Percentiles rank a stretch among this genome's conserved stretches.
Evolutionary conservation across 2,329 filamentous ascomycete species (phyloP).

Genomic region (Ophiostoma perfectum): DNA sequence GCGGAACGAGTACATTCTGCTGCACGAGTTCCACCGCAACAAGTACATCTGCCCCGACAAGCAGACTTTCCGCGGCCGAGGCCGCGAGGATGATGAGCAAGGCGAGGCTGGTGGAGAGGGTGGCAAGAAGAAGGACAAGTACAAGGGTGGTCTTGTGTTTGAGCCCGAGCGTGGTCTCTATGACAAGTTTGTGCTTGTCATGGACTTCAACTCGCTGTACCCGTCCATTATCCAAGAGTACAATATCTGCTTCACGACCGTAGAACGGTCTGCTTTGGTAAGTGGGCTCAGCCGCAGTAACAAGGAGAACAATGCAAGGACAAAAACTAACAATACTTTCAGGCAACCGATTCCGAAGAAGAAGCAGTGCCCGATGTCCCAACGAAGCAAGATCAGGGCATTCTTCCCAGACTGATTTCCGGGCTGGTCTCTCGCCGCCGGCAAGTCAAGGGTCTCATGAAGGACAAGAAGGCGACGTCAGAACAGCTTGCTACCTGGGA

Average conservation of each 20-base stretch:
- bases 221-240: constrained; percentile 98
- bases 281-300: not conserved
- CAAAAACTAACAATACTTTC: not conserved
- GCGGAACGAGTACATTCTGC: constrained; percentile 97
- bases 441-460: constrained; percentile 96
- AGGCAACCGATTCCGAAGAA: constrained; percentile 49
- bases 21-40: constrained; percentile 93
- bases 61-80: constrained; percentile 69
- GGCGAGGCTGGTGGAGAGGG: constrained; percentile 49
- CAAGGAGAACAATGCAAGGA: not conserved
- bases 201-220: constrained; percentile 99
- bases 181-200: constrained; percentile 96
- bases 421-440: constrained; percentile 83
- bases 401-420: constrained; percentile 84
- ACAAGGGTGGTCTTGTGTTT: constrained; percentile 96
- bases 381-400: constrained; percentile 68
- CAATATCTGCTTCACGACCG: constrained; percentile 99
- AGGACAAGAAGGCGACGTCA: constrained; percentile 76
- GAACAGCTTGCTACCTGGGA: constrained; percentile 94
- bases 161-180: constrained; percentile 97
- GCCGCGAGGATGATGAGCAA: constrained; percentile 66
- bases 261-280: constrained; percentile 63
- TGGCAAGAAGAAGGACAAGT: constrained; percentile 95
- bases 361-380: constrained; percentile 88
- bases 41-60: constrained; percentile 99